Evolutionary conservation across 1,139 yeast species (phyloP).

Genomic region (Diutina ranongensis): DNA sequence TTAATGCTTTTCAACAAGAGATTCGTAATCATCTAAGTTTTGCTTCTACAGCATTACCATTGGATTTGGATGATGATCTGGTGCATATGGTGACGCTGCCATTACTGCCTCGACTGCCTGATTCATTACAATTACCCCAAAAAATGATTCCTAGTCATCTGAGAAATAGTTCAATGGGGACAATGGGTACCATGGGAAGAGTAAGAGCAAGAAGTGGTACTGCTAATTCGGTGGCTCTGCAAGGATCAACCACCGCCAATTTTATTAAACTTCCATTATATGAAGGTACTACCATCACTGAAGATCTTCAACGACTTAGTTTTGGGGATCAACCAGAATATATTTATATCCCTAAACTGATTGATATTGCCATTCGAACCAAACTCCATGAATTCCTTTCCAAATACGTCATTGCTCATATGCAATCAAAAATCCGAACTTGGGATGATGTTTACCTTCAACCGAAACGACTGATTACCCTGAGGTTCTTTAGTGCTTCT

Average conservation of each 20-base stretch:
- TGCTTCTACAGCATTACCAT: slow-evolving; percentile 20
- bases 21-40: slow-evolving; percentile 19
- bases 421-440: slow-evolving; percentile 61
- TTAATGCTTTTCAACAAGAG: slow-evolving; percentile 21
- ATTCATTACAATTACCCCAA: background rate
- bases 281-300: slow-evolving; percentile 41
- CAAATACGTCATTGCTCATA: slow-evolving; percentile 56
- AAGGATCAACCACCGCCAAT: slow-evolving; percentile 7
- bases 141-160: background rate
- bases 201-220: background rate
- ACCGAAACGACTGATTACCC: slow-evolving; percentile 62
- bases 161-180: background rate
- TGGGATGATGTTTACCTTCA: slow-evolving; percentile 71
- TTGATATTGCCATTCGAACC: slow-evolving; percentile 30
- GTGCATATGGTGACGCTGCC: background rate
- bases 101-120: background rate
- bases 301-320: slow-evolving; percentile 34
- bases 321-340: slow-evolving; percentile 9
- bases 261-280: slow-evolving; percentile 13
- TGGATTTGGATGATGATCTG: background rate
- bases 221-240: background rate
- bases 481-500: slow-evolving; percentile 61
- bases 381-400: slow-evolving; percentile 44
- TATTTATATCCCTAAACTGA: slow-evolving; percentile 20
- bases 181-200: background rate